phyloP scores from a whole-genome alignment of 192 early-diverging fungal species.

The Podila verticillata region DNA sequence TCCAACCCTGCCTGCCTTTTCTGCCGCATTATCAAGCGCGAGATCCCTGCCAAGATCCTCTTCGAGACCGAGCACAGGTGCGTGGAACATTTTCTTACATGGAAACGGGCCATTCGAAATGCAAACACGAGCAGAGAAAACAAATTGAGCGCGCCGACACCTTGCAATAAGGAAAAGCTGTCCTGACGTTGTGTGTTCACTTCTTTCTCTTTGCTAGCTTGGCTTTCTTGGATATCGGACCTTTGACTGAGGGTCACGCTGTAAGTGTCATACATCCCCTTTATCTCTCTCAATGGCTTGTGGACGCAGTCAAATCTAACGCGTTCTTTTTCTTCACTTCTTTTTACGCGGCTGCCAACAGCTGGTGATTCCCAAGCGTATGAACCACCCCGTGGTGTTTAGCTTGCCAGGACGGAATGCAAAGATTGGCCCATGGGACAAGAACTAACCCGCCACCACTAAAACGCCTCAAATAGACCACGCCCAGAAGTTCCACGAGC shows the following conservation, averaged over 20 bases:
- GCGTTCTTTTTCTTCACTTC: neutral
- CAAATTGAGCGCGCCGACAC: neutral
- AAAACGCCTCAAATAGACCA: slow-evolving; percentile 64
- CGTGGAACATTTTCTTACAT: neutral
- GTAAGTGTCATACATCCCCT: slow-evolving; percentile 8
- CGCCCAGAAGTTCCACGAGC: slow-evolving; percentile 88
- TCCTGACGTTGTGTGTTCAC: neutral
- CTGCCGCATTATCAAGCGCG: slow-evolving; percentile 89
- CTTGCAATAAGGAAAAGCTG: too few species aligned
- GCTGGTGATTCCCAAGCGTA: slow-evolving; percentile 32
- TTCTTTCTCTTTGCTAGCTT: slow-evolving; percentile 23
- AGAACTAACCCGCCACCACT: neutral
- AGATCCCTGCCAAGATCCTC: slow-evolving; percentile 86
- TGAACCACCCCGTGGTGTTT: neutral
- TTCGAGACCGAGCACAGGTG: slow-evolving; percentile 82
- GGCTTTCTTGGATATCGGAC: slow-evolving; percentile 41
- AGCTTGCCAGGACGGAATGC: neutral
- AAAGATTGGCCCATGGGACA: neutral
- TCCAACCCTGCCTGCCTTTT: slow-evolving; percentile 82
- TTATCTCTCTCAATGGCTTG: too few species aligned
- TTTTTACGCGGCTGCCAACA: neutral
- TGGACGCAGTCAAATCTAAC: too few species aligned
- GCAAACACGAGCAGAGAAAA: neutral
- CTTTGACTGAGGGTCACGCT: slow-evolving; percentile 21
- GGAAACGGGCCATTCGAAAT: slow-evolving; percentile 68